Conservation (phyloP, 2,329 filamentous ascomycete genomes). For the Stachybotrys elegans region DNA sequence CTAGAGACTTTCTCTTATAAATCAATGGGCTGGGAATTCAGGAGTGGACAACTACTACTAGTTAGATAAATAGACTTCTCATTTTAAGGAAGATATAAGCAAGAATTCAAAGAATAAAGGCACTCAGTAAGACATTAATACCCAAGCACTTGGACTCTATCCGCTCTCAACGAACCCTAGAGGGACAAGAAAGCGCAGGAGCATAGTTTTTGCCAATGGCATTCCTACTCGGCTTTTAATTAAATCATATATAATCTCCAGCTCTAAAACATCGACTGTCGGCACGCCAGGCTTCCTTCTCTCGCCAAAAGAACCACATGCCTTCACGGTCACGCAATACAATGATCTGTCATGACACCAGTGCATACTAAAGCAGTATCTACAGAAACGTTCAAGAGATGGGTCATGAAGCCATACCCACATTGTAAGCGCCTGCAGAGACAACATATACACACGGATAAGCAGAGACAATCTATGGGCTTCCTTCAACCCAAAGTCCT, state of each 20-base stretch:
- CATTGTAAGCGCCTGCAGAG: not conserved
- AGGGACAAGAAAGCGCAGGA: not conserved
- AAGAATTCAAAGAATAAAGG: too few relatives aligned
- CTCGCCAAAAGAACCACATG: constrained; percentile 4
- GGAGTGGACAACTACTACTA: too few relatives aligned
- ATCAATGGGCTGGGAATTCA: too few relatives aligned
- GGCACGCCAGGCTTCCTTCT: constrained; percentile 4
- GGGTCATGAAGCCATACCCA: constrained; percentile 1
- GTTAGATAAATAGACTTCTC: too few relatives aligned
- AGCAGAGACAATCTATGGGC: not conserved
- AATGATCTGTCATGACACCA: constrained; percentile 4
- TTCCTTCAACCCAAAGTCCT: constrained; percentile 3
- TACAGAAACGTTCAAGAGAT: not conserved
- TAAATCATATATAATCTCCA: not conserved
- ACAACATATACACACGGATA: not conserved
- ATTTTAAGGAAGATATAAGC: not conserved
- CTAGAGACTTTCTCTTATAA: too few relatives aligned
- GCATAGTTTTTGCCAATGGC: not conserved
- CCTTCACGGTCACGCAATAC: constrained; percentile 5
- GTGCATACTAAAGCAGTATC: not conserved
- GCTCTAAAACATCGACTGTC: constrained; percentile 4
- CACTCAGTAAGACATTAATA: too few relatives aligned
- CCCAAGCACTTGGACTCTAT: too few relatives aligned
- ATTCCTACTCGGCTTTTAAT: not conserved
- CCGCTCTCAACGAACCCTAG: too few relatives aligned